phyloP scores from a whole-genome alignment of 208 protist species.

The Leishmania guyanensis region DNA sequence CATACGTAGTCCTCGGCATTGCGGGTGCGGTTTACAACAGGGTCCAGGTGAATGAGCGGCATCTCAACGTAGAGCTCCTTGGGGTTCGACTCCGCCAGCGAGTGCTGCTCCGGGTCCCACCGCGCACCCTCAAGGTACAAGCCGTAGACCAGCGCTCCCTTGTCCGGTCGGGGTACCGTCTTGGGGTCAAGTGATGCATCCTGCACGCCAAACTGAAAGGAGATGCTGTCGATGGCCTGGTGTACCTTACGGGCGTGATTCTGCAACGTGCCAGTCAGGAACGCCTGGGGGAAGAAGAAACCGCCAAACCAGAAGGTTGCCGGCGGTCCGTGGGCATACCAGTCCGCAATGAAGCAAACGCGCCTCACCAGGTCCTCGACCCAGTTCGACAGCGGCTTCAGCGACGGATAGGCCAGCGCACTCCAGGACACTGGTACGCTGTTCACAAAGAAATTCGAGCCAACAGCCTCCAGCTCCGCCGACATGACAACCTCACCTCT shows the following conservation, averaged over 20 bases:
- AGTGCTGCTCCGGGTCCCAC: constrained; percentile 83
- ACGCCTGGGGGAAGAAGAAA: constrained; percentile 98
- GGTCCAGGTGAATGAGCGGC: constrained; percentile 93
- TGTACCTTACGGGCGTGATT: constrained; percentile 95
- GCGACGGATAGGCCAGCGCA: constrained; percentile 93
- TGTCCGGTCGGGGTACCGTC: constrained; percentile 37
- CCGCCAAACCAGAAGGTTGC: constrained; percentile 95
- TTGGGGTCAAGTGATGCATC: constrained; percentile 18
- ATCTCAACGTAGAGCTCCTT: constrained; percentile 95
- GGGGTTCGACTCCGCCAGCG: constrained; percentile 93
- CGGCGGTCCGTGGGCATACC: constrained; percentile 90
- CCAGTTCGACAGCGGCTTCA: constrained; percentile 97
- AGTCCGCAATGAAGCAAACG: constrained; percentile 89
- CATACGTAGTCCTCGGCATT: constrained; percentile 90
- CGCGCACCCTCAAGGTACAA: constrained; percentile 97
- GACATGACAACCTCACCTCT: constrained; percentile 97
- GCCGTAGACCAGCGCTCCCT: constrained; percentile 93
- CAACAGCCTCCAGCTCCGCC: constrained; percentile 93
- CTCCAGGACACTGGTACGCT: constrained; percentile 91
- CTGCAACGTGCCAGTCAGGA: constrained; percentile 96
- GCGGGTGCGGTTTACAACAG: constrained; percentile 59
- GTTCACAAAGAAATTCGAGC: constrained; percentile 96
- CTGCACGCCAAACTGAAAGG: constrained; percentile 89
- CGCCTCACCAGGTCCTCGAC: constrained; percentile 94
- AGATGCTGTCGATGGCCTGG: constrained; percentile 96